Base-by-base conservation (phyloP, 306 rosid species). In the Parietaria judaica region DNA sequence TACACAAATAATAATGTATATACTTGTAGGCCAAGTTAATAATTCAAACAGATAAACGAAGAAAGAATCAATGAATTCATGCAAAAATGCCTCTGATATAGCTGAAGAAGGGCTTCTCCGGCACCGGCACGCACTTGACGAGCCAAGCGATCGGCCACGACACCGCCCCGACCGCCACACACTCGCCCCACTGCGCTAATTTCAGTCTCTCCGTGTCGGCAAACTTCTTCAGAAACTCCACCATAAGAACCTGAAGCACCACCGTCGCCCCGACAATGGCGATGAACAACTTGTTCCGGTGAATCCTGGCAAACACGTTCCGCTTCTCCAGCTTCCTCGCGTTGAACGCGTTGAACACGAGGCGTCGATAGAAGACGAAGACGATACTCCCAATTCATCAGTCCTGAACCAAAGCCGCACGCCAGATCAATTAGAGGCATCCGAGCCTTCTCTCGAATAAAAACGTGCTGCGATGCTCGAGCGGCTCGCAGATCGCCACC, bases 381-480 rank as follows among this genome's bases (percentile, higher is more conserved):
- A 63, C 8, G 69, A 55, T 48, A 38, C 69, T 9, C 14, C 57
- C 46, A 7, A 1, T 8, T 5, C 72, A 46, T n/a, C 69, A 46
- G 64, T 37, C 74, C 66, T 63, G 51, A 63, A 53, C 66, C 64
- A 46, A 60, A 44, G 72, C 68, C 63, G 48, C 58, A 54, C 67
- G 16, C 2, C 12, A 51, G 34, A 8, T 53, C 52, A 55, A 13
- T 61, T 58, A 34, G 68, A 69, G 12, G 0, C 66, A 43, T 7
- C 38, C 36, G 78, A 76, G 4, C 66, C 70, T 2, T 54, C 74
- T 34, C 73, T 82, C 17, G 83, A 78, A 34, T 82, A 75, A 72
- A 92, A 92, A 81, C 95, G 76, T 71, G 80, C 72, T 10, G 76
- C 76, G 17, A 83, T 92, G 88, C 74, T 92, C 15, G 85, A 84